Evolutionary conservation across 2,329 filamentous ascomycete species (phyloP), one percentile per base, ranked within the genome.

Genomic region (Xenosphaeropsis pyriputrescens): DNA sequence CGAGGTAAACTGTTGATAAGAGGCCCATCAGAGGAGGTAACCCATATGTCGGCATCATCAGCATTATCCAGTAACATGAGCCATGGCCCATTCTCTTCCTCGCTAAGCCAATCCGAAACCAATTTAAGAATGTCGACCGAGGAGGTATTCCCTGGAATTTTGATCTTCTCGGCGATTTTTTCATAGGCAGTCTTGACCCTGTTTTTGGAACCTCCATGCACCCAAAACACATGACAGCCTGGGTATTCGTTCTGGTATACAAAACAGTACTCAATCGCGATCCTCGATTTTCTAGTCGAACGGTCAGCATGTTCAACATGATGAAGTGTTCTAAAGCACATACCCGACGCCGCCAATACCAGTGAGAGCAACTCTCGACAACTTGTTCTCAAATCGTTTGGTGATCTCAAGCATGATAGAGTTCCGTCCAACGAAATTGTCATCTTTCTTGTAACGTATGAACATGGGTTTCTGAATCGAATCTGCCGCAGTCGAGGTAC

Each of bases 1-100:
- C 47, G 18, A 0, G 60, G 58, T 1, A 62, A 37, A 39, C 53
- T 54, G 9, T 47, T 32, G 15, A 12, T 9, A 3, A 22, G 11
- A 17, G 8, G 32, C 15, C 9, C 32, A 9, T 8, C 15, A n/a
- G 12, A 9, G 12, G 12, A 9, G 32, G 22, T 16, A 11, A 14
- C 17, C 12, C 8, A 38, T n/a, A 34, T 34, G 13, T 41, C 29
- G 6, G 9, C 2, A 41, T 58, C 45, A 37, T 60, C 52, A 30
- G 50, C 52, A 35, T 52, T 58, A 29, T 61, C 57, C 4, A 61
- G 41, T 17, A 61, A 37, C 29, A 60, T 45, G 4, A 52, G 16
- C 57, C 56, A 61, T 5, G n/a, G 35, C 6, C 40, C 39, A 1
- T 41, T 38, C 11, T 34, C 38, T 13, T 44, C 32, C 8, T 35